Evolutionary conservation across 345 rosid genomes (phyloP).

Genomic region (Syzygium oleosum): DNA sequence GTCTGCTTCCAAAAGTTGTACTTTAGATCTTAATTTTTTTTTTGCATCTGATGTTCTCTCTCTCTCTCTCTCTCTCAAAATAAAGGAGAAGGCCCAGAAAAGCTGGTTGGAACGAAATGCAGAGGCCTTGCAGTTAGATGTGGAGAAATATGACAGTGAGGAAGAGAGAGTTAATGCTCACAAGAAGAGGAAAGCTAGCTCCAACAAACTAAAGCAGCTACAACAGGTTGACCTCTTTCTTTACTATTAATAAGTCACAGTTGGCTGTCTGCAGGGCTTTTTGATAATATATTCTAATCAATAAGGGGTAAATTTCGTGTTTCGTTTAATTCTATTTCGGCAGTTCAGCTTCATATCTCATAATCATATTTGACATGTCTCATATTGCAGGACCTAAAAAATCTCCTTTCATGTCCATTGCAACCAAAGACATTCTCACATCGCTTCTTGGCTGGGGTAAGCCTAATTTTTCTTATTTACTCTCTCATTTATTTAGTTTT

Average conservation of each 20-base stretch:
- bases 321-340: background rate
- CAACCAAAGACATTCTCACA: slow-evolving; percentile 80
- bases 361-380: background rate
- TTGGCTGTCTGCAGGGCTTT: background rate
- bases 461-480: background rate
- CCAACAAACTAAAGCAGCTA: slow-evolving; percentile 41
- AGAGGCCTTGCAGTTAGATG: slow-evolving; percentile 53
- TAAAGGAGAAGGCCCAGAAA: slow-evolving; percentile 70
- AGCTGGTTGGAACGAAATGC: slow-evolving; percentile 84
- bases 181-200: slow-evolving; percentile 55
- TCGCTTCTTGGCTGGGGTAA: slow-evolving; percentile 89
- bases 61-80: background rate
- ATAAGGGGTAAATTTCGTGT: background rate
- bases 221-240: slow-evolving; percentile 47
- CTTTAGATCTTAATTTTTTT: background rate
- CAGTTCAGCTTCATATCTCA: background rate
- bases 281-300: background rate
- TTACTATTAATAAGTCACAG: background rate
- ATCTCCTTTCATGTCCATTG: slow-evolving; percentile 59
- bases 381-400: slow-evolving; percentile 60
- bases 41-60: background rate
- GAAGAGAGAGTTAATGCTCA: slow-evolving; percentile 64
- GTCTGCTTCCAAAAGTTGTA: background rate
- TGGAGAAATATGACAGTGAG: slow-evolving; percentile 80
- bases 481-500: background rate